These are phyloP conservation scores for Halteria grandinella DNA, from an alignment of 73 alveolate species.

Conservation along the genomic window DNA sequence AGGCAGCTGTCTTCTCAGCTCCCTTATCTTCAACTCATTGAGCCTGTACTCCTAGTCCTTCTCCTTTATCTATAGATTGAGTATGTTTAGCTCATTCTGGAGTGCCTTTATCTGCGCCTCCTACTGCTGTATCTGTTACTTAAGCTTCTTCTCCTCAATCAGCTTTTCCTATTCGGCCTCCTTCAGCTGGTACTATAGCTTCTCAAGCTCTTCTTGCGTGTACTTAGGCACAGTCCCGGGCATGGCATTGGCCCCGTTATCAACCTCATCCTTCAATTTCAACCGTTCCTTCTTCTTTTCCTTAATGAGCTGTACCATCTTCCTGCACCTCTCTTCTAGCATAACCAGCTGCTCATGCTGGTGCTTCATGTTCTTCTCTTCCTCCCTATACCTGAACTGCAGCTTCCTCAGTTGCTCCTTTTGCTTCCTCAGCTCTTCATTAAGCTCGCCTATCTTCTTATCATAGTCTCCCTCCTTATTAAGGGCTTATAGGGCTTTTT, in stretches of 20 bases:
- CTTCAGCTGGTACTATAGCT: slow-evolving; percentile 49
- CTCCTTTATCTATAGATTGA: slow-evolving; percentile 63
- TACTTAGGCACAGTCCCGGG: slow-evolving; percentile 13
- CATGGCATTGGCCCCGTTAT: slow-evolving; percentile 16
- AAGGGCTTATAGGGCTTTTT: slow-evolving; percentile 60
- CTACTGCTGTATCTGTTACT: slow-evolving; percentile 50
- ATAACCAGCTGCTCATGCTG: slow-evolving; percentile 68
- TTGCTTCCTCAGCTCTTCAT: slow-evolving; percentile 64
- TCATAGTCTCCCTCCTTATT: slow-evolving; percentile 71
- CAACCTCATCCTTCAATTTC: slow-evolving; percentile 32
- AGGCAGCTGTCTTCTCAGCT: slow-evolving; percentile 67
- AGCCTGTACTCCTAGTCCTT: slow-evolving; percentile 70
- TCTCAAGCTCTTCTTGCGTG: slow-evolving; percentile 67
- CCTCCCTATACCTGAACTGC: slow-evolving; percentile 67
- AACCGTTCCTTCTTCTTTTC: slow-evolving; percentile 61
- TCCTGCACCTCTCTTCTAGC: slow-evolving; percentile 69
- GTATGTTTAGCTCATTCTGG: slow-evolving; percentile 56
- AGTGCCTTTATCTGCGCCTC: slow-evolving; percentile 58
- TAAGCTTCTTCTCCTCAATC: slow-evolving; percentile 60
- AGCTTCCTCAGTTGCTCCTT: slow-evolving; percentile 65
- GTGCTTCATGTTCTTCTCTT: slow-evolving; percentile 65
- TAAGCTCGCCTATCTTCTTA: slow-evolving; percentile 59
- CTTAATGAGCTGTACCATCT: slow-evolving; percentile 64
- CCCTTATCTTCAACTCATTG: slow-evolving; percentile 71
- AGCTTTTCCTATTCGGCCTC: slow-evolving; percentile 61